Base-by-base conservation (phyloP, 2,329 filamentous ascomycete genomes). In the Aspergillus spinulosporus region DNA sequence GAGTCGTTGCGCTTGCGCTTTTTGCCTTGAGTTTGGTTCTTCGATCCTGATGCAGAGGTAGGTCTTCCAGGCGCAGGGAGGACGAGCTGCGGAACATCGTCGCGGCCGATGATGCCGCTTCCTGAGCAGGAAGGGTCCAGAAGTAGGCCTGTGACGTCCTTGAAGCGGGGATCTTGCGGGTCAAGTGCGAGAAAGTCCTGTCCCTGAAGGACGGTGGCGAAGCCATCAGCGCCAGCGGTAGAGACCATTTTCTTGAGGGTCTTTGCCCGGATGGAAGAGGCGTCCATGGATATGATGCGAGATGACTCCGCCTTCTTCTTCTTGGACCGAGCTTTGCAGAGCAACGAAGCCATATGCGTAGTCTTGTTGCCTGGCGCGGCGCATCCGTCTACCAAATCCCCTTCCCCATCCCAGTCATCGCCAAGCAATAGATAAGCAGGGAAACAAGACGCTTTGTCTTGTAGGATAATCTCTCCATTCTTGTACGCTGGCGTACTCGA, bases 321-420 rank as follows among this genome's bases (percentile, higher is more conserved):
- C 21, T 21, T 21, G 21, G 21, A 21, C 21, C 21, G 21, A 5
- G 15, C 5, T 15, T 37, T 48, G 21, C 69, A 69, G 2, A 94
- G 68, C 3, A 97, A 84, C 1, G 91, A 88, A 0, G 92, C 92
- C 46, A 96, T 76, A 72, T 97, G 94, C 5, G 93, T 97, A 1
- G 94, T 97, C 76, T 99, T 99, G 73, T 99, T 99, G 4, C 94
- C 94, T 1, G 94, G 94, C 0, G 94, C 94, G 0, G 94, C 90
- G 70, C 93, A 97, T 0, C 90, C 90, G 72, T 99, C 94, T n/a
- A 97, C 84, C 6, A 95, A 79, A 66, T 94, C 86, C 7, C 26
- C 90, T 90, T 21, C 90, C 90, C 2, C 63, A 43, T 63, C 68
- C 71, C 0, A 51, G 43, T 56, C 83, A 78, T 84, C 76, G 0